These are phyloP conservation scores for Dioscorea zingiberensis DNA, from an alignment of 106 monocot species.

Conservation along the genomic window DNA sequence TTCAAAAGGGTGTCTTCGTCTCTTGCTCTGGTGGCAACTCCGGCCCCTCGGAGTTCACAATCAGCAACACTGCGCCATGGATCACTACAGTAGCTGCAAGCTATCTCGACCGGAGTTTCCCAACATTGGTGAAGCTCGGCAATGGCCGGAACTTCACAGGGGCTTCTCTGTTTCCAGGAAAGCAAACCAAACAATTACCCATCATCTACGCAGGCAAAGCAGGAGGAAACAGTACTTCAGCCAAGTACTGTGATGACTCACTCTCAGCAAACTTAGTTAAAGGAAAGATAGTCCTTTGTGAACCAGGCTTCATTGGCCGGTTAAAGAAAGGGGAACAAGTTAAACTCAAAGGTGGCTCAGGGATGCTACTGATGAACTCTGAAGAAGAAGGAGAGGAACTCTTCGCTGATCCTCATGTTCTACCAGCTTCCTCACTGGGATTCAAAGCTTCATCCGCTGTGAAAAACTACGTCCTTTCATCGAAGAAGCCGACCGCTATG, in stretches of 20 bases:
- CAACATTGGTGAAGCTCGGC: conserved; percentile 21
- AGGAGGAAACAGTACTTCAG: neutral
- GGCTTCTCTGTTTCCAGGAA: conserved; percentile 18
- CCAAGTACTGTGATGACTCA: conserved; percentile 11
- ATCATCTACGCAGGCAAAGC: conserved; percentile 10
- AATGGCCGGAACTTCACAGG: conserved; percentile 19
- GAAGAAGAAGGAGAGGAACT: conserved; percentile 37
- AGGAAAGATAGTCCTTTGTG: conserved; percentile 39
- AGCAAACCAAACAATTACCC: conserved; percentile 4
- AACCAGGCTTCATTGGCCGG: conserved; percentile 17
- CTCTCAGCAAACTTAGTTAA: conserved; percentile 11
- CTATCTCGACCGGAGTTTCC: conserved; percentile 31
- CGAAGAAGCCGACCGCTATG: conserved; percentile 14
- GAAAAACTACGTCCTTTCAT: conserved; percentile 6
- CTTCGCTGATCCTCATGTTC: conserved; percentile 32
- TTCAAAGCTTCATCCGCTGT: conserved; percentile 12
- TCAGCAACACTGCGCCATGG: conserved; percentile 41
- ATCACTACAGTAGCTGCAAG: conserved; percentile 39
- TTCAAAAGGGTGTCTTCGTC: conserved; percentile 27
- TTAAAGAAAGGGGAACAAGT: conserved; percentile 33
- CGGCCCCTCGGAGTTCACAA: conserved; percentile 22
- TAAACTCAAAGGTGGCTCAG: conserved; percentile 26
- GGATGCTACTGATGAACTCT: conserved; percentile 26
- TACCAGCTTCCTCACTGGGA: conserved; percentile 23
- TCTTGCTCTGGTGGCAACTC: conserved; percentile 30